phyloP scores from a whole-genome alignment of 1,139 yeast species.

The Blastobotrys malaysiensis region DNA sequence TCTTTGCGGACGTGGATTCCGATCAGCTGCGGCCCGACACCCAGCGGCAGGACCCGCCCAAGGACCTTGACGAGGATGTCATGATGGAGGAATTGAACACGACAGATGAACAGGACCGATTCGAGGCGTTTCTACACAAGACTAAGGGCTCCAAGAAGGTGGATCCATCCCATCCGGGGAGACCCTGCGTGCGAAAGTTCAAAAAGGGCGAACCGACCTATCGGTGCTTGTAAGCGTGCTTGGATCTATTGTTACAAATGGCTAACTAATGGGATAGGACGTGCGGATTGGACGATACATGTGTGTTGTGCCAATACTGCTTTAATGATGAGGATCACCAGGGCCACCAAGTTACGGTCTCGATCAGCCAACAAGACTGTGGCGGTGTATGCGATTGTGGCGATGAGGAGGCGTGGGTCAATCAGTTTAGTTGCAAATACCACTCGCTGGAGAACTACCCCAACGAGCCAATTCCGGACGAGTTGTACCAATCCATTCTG shows the following conservation, averaged over 20 bases:
- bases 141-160: conserved; percentile 18
- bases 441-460: conserved; percentile 23
- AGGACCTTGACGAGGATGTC: conserved; percentile 12
- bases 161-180: conserved; percentile 48
- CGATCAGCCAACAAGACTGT: conserved; percentile 70
- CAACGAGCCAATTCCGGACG: conserved; percentile 27
- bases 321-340: conserved; percentile 63
- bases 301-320: conserved; percentile 80
- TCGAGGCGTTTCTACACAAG: conserved; percentile 4
- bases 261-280: conserved; percentile 36
- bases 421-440: conserved; percentile 48
- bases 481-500: conserved; percentile 25
- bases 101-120: neutral
- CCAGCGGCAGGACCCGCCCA: conserved; percentile 1
- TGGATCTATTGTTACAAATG: neutral
- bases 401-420: conserved; percentile 74
- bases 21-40: conserved; percentile 1
- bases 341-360: conserved; percentile 71
- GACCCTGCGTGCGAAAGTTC: conserved; percentile 75
- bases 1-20: conserved; percentile 40
- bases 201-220: conserved; percentile 83
- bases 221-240: conserved; percentile 47
- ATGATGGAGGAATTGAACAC: conserved; percentile 4
- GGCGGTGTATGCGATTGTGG: conserved; percentile 98
- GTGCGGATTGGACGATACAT: conserved; percentile 80